Evolutionary conservation across 768 basidiomycete species (phyloP).

Genomic region (Auriscalpium microsporum): DNA sequence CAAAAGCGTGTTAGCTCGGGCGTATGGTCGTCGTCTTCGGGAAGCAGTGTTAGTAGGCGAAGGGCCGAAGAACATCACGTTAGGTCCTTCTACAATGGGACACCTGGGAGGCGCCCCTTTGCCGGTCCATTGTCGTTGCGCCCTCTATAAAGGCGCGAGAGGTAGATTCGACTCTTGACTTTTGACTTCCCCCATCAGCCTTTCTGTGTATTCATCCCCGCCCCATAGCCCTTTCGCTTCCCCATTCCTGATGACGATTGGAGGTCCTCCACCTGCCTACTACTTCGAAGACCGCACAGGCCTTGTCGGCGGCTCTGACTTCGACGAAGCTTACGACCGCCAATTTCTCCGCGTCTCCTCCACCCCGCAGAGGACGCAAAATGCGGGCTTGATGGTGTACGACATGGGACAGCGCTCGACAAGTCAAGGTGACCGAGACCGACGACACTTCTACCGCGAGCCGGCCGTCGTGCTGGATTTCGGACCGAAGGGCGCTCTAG

Average conservation of each 20-base stretch:
- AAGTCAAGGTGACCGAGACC: conserved; percentile 40
- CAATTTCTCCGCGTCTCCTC: conserved; percentile 57
- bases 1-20: conserved; percentile 5
- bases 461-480: conserved; percentile 58
- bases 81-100: not conserved
- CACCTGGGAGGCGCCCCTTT: not conserved
- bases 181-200: not conserved
- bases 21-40: not conserved
- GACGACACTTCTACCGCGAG: conserved; percentile 40
- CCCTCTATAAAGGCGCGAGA: conserved; percentile 4
- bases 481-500: conserved; percentile 45
- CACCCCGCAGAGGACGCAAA: conserved; percentile 25
- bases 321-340: conserved; percentile 73
- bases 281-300: conserved; percentile 66
- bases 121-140: not conserved
- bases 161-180: not conserved
- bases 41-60: conserved; percentile 4
- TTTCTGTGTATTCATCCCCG: not conserved
- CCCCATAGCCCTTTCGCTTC: not conserved
- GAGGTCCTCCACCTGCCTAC: conserved; percentile 26
- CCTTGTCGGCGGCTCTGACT: conserved; percentile 46
- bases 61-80: conserved; percentile 1
- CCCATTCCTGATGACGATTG: conserved; percentile 10
- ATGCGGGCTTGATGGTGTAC: conserved; percentile 44
- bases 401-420: conserved; percentile 59